phyloP scores from a whole-genome alignment of 2,329 filamentous ascomycete species.

The Coniella lustricola region DNA sequence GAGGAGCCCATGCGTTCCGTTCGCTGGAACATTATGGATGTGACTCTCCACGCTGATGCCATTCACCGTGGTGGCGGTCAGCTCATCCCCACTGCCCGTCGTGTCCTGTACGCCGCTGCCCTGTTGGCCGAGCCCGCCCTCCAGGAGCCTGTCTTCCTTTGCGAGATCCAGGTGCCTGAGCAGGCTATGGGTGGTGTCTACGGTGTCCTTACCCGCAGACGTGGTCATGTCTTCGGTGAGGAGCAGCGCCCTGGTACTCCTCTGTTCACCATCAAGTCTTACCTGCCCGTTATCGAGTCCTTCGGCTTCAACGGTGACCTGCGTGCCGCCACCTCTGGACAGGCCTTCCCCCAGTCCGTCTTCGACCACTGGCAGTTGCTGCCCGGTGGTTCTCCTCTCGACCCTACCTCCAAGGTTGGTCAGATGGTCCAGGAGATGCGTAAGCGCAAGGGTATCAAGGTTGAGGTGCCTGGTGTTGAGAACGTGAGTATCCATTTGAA shows the following conservation, averaged over 20 bases:
- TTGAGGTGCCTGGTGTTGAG: conserved; percentile 82
- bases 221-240: conserved; percentile 99
- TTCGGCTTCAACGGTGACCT: conserved; percentile 95
- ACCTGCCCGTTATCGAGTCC: conserved; percentile 35
- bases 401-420: conserved; percentile 74
- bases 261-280: conserved; percentile 80
- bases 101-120: conserved; percentile 89
- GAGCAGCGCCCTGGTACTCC: conserved; percentile 97
- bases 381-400: conserved; percentile 86
- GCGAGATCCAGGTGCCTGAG: conserved; percentile 99
- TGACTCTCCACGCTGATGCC: conserved; percentile 98
- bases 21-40: conserved; percentile 99
- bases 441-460: conserved; percentile 99
- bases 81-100: conserved; percentile 95
- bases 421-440: conserved; percentile 81
- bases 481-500: conserved; percentile 64
- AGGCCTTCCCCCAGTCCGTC: conserved; percentile 98
- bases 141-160: conserved; percentile 95
- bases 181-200: conserved; percentile 99
- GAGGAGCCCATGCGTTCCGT: conserved; percentile 97
- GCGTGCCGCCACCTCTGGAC: conserved; percentile 84
- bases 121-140: conserved; percentile 88
- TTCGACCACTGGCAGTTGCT: conserved; percentile 99
- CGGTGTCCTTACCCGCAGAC: conserved; percentile 91
- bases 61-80: conserved; percentile 99